phyloP scores from a whole-genome alignment of 768 basidiomycete genomes.

The Inosperma sp. region DNA sequence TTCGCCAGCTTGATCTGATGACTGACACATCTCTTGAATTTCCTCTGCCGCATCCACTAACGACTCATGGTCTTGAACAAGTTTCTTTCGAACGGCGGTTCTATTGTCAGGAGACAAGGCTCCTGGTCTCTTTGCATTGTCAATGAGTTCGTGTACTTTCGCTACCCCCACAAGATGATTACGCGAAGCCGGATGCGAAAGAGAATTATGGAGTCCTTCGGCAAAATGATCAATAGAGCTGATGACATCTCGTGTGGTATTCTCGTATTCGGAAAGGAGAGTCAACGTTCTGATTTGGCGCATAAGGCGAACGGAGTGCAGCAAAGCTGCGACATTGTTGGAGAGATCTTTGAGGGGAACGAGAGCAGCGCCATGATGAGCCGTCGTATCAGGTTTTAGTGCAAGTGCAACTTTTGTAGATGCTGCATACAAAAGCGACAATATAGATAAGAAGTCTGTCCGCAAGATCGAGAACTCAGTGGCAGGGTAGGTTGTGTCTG shows the following conservation, averaged over 20 bases:
- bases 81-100: conserved; percentile 50
- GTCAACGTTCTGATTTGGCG: conserved; percentile 41
- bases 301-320: conserved; percentile 48
- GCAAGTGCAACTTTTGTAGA: conserved; percentile 60
- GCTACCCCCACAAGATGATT: conserved; percentile 54
- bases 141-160: conserved; percentile 58
- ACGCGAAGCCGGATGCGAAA: conserved; percentile 8
- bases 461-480: conserved; percentile 39
- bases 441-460: conserved; percentile 53
- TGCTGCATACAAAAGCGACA: conserved; percentile 51
- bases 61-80: conserved; percentile 49
- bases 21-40: conserved; percentile 48
- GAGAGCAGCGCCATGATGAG: conserved; percentile 47
- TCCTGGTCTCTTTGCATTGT: conserved; percentile 40
- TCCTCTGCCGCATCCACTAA: conserved; percentile 61
- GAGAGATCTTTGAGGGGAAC: conserved; percentile 51
- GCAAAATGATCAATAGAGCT: conserved; percentile 41
- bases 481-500: conserved; percentile 19
- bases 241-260: conserved; percentile 39
- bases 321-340: conserved; percentile 43
- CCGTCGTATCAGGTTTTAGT: conserved; percentile 50
- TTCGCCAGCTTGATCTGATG: conserved; percentile 32
- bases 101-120: conserved; percentile 54
- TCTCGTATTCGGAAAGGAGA: conserved; percentile 41
- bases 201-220: conserved; percentile 36